A percentile compares a stretch with the other conserved stretches of the same genome.
Conservation (phyloP, 2,329 filamentous ascomycete species). For the Amylocarpus encephaloides region DNA sequence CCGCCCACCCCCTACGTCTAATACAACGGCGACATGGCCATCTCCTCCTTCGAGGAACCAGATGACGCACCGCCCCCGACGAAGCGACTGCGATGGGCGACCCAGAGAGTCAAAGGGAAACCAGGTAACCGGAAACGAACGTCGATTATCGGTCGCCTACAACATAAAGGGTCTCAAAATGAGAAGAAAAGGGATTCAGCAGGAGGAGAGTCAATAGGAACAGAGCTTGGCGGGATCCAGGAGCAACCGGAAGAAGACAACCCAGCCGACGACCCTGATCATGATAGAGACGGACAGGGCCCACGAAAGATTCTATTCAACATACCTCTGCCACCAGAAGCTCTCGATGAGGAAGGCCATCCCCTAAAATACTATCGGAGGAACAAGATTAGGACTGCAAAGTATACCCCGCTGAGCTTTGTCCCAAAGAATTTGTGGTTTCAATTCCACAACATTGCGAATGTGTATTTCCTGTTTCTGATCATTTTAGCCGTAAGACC, state of each 20-base stretch:
- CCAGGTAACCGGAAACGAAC: conserved; percentile 73
- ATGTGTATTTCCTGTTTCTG: conserved; percentile 95
- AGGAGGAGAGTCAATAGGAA: conserved; percentile 30
- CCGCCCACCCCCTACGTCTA: conserved; percentile 16
- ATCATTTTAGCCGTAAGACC: conserved; percentile 85
- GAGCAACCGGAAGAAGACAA: conserved; percentile 23
- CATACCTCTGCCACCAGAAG: conserved; percentile 64
- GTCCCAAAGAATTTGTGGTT: conserved; percentile 95
- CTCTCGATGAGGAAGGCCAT: conserved; percentile 74
- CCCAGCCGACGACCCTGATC: conserved; percentile 29
- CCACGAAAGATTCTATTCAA: conserved; percentile 76
- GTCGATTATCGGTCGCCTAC: conserved; percentile 72
- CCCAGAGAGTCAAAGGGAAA: conserved; percentile 73
- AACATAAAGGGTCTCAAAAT: conserved; percentile 50
- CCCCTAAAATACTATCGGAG: conserved; percentile 65
- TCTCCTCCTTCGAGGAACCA: conserved; percentile 19
- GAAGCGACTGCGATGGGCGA: conserved; percentile 90
- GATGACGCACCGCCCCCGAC: conserved; percentile 50
- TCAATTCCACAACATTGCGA: conserved; percentile 97
- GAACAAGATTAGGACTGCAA: conserved; percentile 97
- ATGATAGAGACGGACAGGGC: conserved; percentile 34
- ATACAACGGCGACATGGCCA: conserved; percentile 16
- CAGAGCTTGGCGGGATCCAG: conserved; percentile 29
- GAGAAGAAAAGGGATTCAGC: conserved; percentile 63
- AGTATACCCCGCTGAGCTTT: conserved; percentile 94